A percentile compares a stretch with the other conserved stretches of the same genome.
These are phyloP conservation scores for Gynochthodes officinalis DNA, from an alignment of 257 asterid species.

Conservation along the genomic window DNA sequence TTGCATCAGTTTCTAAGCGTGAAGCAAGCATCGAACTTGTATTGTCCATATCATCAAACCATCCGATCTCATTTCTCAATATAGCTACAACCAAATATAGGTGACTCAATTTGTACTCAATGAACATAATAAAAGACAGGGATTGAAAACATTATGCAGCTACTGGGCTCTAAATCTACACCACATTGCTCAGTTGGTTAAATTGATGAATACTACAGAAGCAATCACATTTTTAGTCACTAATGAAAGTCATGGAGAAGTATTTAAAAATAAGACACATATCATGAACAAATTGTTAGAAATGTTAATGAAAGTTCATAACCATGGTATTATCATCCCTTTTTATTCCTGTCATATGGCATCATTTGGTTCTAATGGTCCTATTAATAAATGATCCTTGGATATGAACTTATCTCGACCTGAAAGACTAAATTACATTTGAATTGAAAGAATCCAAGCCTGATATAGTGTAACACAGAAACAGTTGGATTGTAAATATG, in stretches of 20 bases:
- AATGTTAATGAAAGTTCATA: background rate
- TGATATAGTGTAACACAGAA: background rate
- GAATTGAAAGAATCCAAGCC: background rate
- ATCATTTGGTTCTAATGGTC: background rate
- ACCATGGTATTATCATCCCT: background rate
- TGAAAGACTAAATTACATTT: background rate
- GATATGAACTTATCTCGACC: background rate
- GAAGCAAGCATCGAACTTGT: slow-evolving; percentile 89
- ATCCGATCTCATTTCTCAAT: slow-evolving; percentile 90
- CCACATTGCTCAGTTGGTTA: background rate
- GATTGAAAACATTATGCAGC: background rate
- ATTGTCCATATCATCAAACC: slow-evolving; percentile 78
- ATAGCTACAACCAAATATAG: slow-evolving; percentile 59
- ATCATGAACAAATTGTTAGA: background rate
- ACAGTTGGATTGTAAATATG: background rate
- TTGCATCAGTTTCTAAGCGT: slow-evolving; percentile 79
- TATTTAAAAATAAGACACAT: background rate
- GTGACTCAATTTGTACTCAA: background rate
- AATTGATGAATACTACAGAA: background rate
- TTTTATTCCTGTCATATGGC: background rate
- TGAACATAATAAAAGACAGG: background rate
- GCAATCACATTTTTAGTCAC: background rate
- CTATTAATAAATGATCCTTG: background rate
- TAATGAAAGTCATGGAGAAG: background rate
- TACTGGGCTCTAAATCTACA: background rate